Conservation (phyloP, 306 rosid genomes). For the Gastrolobium bilobum region DNA sequence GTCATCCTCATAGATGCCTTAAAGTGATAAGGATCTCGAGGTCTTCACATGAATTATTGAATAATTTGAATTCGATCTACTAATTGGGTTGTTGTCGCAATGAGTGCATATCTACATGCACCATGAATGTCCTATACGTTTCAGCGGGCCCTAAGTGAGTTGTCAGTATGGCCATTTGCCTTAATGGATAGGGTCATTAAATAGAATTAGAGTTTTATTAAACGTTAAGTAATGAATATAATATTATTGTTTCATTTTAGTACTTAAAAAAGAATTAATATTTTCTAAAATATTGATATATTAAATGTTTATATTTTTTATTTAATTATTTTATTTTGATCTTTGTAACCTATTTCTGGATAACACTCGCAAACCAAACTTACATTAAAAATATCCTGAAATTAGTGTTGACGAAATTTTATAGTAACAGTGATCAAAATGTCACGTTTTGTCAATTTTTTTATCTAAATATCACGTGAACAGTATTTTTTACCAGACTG, state of each 20-base stretch:
- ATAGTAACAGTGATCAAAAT: too few species aligned
- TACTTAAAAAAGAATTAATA: too few species aligned
- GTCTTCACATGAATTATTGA: not conserved
- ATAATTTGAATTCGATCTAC: not conserved
- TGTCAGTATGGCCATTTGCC: not conserved
- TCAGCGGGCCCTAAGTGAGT: not conserved
- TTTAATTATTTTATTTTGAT: not conserved
- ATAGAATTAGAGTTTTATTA: not conserved
- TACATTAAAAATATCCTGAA: too few species aligned
- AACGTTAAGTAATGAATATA: not conserved
- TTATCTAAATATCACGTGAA: too few species aligned
- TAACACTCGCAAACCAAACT: too few species aligned
- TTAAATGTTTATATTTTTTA: not conserved
- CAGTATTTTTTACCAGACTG: too few species aligned
- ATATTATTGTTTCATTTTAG: not conserved
- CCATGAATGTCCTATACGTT: not conserved
- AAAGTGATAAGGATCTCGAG: not conserved
- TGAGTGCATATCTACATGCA: not conserved
- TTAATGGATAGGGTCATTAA: too few species aligned
- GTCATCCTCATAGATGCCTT: not conserved
- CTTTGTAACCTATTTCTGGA: too few species aligned
- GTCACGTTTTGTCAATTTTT: too few species aligned
- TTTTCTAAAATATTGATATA: not conserved
- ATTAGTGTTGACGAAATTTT: too few species aligned
- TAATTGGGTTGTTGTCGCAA: not conserved